Evolutionary conservation across 2,329 filamentous ascomycete species (phyloP).

Genomic region (Colletotrichum endophyticum): DNA sequence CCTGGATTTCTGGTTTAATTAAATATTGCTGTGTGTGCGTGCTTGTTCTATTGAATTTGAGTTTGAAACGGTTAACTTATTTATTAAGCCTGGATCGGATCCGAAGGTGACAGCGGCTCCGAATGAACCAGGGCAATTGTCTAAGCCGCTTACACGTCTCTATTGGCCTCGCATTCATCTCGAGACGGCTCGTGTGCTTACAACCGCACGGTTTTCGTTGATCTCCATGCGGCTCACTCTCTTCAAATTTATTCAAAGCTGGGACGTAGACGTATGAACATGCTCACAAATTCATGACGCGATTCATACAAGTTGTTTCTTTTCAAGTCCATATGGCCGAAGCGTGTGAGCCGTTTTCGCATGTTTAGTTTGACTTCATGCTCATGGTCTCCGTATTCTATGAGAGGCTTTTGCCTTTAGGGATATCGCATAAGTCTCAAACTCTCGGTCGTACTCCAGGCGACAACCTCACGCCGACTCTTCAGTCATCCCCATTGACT

Average conservation of each 20-base stretch:
- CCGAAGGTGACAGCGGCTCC: neutral
- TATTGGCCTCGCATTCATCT: neutral
- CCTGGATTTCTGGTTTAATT: neutral
- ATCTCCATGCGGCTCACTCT: no score
- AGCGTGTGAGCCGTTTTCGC: neutral
- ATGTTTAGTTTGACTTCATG: neutral
- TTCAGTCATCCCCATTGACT: conserved; percentile 33
- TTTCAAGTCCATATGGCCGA: fast-evolving
- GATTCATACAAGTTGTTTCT: neutral
- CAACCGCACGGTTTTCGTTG: no score
- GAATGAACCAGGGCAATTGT: neutral
- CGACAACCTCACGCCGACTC: neutral
- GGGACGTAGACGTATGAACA: neutral
- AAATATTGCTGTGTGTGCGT: neutral
- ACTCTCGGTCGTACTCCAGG: fast-evolving
- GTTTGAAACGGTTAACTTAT: neutral
- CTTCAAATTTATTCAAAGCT: no score
- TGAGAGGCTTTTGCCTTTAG: neutral
- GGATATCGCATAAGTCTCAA: neutral
- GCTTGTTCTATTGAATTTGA: neutral
- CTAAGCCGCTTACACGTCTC: neutral
- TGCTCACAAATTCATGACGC: neutral
- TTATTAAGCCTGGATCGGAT: neutral
- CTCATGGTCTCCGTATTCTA: neutral
- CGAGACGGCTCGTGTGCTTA: neutral